A percentile compares a stretch with the other conserved stretches of the same genome.
Conservation (phyloP, 2,329 filamentous ascomycete species). For the Fusarium mundagurra region DNA sequence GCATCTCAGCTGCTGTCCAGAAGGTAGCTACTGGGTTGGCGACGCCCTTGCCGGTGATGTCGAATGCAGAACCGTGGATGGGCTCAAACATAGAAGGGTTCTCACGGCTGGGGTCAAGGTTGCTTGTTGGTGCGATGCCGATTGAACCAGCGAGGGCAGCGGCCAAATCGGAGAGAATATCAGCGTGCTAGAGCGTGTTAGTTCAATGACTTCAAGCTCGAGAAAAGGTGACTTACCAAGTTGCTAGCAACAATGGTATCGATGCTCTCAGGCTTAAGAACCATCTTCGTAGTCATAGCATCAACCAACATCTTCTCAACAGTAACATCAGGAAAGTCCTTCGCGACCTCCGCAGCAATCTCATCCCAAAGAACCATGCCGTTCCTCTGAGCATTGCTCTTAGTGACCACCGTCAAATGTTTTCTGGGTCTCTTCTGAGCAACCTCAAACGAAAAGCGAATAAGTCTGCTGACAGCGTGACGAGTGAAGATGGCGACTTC, state of each 20-base stretch:
- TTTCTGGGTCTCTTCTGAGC: constrained; percentile 66
- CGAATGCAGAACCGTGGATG: constrained; percentile 68
- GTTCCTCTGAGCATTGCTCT: constrained; percentile 72
- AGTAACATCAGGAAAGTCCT: constrained; percentile 68
- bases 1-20: constrained; percentile 68
- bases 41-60: constrained; percentile 66
- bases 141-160: constrained; percentile 76
- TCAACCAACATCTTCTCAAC: constrained; percentile 74
- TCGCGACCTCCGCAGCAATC: constrained; percentile 62
- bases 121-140: constrained; percentile 76
- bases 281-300: constrained; percentile 73
- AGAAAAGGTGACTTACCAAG: constrained; percentile 46
- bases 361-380: constrained; percentile 77
- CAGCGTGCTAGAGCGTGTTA: constrained; percentile 55
- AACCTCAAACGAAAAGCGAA: constrained; percentile 71
- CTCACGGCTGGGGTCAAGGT: constrained; percentile 68
- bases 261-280: constrained; percentile 65
- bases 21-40: constrained; percentile 68
- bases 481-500: constrained; percentile 72
- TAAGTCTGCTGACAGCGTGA: constrained; percentile 65
- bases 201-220: neutral
- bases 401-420: constrained; percentile 70
- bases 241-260: constrained; percentile 74
- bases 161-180: constrained; percentile 76
- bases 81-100: constrained; percentile 70